Evolutionary conservation across 352 stramenopile genomes (phyloP), one percentile per base, ranked within the genome.

Genomic region (Phytophthora aleatoria): DNA sequence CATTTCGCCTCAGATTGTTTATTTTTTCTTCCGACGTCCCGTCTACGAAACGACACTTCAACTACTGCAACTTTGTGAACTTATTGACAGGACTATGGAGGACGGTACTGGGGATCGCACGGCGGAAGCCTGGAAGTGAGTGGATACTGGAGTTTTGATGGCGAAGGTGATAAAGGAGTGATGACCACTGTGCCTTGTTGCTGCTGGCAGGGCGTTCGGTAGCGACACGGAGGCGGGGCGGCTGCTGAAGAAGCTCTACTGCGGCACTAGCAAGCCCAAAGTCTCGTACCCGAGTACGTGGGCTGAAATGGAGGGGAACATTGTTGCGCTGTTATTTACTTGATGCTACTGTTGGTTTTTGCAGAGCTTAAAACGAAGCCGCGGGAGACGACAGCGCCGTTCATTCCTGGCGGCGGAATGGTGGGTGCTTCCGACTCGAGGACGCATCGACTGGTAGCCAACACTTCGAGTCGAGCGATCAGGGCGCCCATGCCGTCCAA

Each of bases 181-280:
- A 26, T 52, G 41, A 5, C 61, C 45, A 20, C 30, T 43, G 20
- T 42, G 48, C 9, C 7, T 54, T 42, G 20, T 24, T 20, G 20
- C 12, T 31, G 15, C 6, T 38, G 48, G 1, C 36, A 94, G 83
- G 42, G 80, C 77, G 2, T 94, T 94, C 64, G 85, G 82, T 4
- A 84, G 67, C 11, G 85, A 92, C 50, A 91, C 85, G 9, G 85
- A 94, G 55, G 83, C 85, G 1, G 85, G 85, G 10, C 54, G 80
- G 27, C 53, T 94, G 60, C 68, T 94, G 24, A 90, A 89, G 74
- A 89, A 88, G 50, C 54, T 94, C 11, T 94, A 94, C 48, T 81
- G 79, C 20, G 80, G 80, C 26, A 79, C 70, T 11, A 42, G 67
- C n/a, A 94, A 91, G 49, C 82, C 83, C 6, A 73, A 85, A 38